Percentiles rank a stretch among this genome's conserved stretches.
These are phyloP conservation scores for Xylaria polymorpha DNA, from an alignment of 2,329 filamentous ascomycete species.

Conservation along the genomic window DNA sequence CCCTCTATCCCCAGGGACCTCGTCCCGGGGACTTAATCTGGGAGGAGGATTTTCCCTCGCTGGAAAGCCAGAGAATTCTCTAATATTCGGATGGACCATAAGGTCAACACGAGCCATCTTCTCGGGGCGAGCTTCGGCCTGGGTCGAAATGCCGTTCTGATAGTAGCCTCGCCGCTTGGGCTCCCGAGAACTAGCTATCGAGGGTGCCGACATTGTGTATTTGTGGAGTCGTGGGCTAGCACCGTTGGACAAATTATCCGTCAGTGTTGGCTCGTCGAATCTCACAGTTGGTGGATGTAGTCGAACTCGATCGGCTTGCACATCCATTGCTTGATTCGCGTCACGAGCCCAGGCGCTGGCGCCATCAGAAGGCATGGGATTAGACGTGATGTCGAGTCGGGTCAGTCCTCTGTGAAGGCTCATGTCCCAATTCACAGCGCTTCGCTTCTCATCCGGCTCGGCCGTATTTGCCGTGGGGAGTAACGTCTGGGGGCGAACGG, in stretches of 20 bases:
- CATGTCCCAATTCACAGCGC: constrained; percentile 71
- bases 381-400: constrained; percentile 70
- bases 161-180: constrained; percentile 79
- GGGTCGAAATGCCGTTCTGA: constrained; percentile 61
- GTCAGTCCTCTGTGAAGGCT: constrained; percentile 74
- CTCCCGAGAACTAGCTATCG: constrained; percentile 66
- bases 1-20: constrained; percentile 52
- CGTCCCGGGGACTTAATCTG: constrained; percentile 45
- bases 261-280: constrained; percentile 62
- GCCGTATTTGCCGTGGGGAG: constrained; percentile 49
- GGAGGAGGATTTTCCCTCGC: constrained; percentile 50
- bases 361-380: constrained; percentile 62
- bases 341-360: constrained; percentile 69
- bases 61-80: constrained; percentile 64
- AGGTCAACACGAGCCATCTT: constrained; percentile 62
- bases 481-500: constrained; percentile 53
- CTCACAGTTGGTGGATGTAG: constrained; percentile 62
- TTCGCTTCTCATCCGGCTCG: constrained; percentile 61
- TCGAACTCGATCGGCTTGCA: constrained; percentile 64
- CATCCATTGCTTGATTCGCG: constrained; percentile 65
- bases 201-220: constrained; percentile 70
- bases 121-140: constrained; percentile 54
- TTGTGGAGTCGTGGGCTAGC: constrained; percentile 57
- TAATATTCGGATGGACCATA: constrained; percentile 69
- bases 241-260: constrained; percentile 42